phyloP scores from a whole-genome alignment of 768 basidiomycete genomes.

The Lyophyllum decastes region DNA sequence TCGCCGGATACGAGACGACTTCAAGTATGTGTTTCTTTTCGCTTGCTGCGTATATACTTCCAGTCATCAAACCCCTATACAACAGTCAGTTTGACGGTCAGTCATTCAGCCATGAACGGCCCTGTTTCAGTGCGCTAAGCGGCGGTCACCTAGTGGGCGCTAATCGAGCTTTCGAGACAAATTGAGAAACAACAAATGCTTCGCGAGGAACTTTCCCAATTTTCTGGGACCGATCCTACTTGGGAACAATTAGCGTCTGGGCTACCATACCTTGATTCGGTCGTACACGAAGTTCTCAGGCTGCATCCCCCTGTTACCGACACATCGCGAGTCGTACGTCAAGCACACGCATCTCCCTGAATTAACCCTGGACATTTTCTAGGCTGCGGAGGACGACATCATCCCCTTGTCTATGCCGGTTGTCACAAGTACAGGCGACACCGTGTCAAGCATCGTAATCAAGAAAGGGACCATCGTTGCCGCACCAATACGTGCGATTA shows the following conservation, averaged over 20 bases:
- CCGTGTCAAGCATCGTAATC: conserved; percentile 41
- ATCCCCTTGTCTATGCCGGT: conserved; percentile 58
- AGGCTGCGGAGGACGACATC: conserved; percentile 55
- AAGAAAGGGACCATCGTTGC: conserved; percentile 47
- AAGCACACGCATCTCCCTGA: background rate
- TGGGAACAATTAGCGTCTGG: conserved; percentile 52
- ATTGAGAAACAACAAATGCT: conserved; percentile 47
- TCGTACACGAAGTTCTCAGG: conserved; percentile 46
- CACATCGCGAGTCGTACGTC: conserved; percentile 38
- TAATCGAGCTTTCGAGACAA: conserved; percentile 53
- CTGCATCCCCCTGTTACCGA: conserved; percentile 41
- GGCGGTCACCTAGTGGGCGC: conserved; percentile 43
- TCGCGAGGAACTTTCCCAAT: conserved; percentile 47
- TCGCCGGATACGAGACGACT: conserved; percentile 56
- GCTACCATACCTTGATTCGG: conserved; percentile 58
- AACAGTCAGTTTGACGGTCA: conserved; percentile 39
- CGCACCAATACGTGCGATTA: conserved; percentile 46
- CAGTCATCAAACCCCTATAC: background rate
- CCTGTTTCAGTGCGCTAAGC: background rate
- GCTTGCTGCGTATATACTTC: background rate
- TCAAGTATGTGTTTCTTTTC: conserved; percentile 30
- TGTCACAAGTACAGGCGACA: conserved; percentile 39
- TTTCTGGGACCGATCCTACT: conserved; percentile 45
- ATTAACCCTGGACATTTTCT: background rate
- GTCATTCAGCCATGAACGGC: background rate